A percentile compares a stretch with the other conserved stretches of the same genome.
phyloP scores from a whole-genome alignment of 2,329 filamentous ascomycete genomes.

The Ascosphaera pollenicola region DNA sequence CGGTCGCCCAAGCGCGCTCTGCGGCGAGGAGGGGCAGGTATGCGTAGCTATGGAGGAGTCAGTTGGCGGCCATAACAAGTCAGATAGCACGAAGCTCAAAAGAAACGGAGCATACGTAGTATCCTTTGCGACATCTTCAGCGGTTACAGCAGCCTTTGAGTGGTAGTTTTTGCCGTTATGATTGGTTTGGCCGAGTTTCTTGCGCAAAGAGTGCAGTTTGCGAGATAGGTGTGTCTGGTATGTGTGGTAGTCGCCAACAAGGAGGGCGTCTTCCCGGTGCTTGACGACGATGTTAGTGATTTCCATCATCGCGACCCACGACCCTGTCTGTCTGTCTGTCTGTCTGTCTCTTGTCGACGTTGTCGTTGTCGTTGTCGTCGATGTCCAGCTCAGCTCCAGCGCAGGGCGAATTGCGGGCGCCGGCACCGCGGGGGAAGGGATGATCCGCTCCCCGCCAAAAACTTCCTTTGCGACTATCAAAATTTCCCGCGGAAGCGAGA shows the following conservation, averaged over 20 bases:
- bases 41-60: conserved; percentile 35
- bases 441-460: conserved; percentile 14
- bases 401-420: conserved; percentile 6
- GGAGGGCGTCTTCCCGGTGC: conserved; percentile 59
- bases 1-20: conserved; percentile 86
- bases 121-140: conserved; percentile 52
- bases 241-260: conserved; percentile 70
- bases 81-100: background rate
- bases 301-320: conserved; percentile 39
- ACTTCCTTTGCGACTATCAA: conserved; percentile 10
- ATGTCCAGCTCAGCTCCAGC: conserved; percentile 1
- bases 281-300: conserved; percentile 68
- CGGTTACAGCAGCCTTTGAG: conserved; percentile 45
- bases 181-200: conserved; percentile 64
- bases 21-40: conserved; percentile 64
- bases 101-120: conserved; percentile 38
- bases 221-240: conserved; percentile 65
- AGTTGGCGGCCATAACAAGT: conserved; percentile 4
- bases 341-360: too few species aligned
- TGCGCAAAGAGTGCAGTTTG: conserved; percentile 61
- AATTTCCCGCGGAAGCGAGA: conserved; percentile 9
- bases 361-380: background rate
- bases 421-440: conserved; percentile 9
- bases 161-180: conserved; percentile 73
- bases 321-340: background rate